Conservation (phyloP, 352 stramenopile species). For the Halophytophthora polymorphica region DNA sequence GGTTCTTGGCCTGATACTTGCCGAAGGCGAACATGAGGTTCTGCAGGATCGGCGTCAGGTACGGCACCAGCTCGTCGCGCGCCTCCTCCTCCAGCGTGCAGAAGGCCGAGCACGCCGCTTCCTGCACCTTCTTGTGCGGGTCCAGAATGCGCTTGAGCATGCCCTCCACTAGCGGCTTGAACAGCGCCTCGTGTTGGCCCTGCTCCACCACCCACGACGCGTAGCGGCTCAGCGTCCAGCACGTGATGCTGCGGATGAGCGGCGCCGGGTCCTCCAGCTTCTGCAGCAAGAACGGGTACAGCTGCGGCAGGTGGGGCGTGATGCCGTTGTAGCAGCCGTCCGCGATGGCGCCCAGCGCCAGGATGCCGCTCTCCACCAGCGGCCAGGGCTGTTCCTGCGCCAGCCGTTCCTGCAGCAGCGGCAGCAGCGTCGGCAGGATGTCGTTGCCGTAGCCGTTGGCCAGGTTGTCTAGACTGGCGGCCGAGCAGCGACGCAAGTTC, state of each 20-base stretch:
- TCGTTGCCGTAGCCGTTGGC: slow-evolving; percentile 90
- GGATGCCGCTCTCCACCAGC: slow-evolving; percentile 93
- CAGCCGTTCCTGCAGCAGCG: slow-evolving; percentile 90
- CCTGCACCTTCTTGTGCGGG: slow-evolving; percentile 94
- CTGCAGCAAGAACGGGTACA: slow-evolving; percentile 94
- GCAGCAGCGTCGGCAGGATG: slow-evolving; percentile 92
- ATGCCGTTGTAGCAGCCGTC: slow-evolving; percentile 94
- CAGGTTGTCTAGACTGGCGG: slow-evolving; percentile 94
- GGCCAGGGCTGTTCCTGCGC: slow-evolving; percentile 90
- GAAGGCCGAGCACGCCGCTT: slow-evolving; percentile 93
- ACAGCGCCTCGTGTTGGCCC: slow-evolving; percentile 73
- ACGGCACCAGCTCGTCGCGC: slow-evolving; percentile 90
- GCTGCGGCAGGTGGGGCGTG: slow-evolving; percentile 85
- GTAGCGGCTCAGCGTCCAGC: slow-evolving; percentile 94
- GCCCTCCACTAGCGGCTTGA: slow-evolving; percentile 78
- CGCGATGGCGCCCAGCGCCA: slow-evolving; percentile 94
- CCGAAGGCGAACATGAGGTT: slow-evolving; percentile 91
- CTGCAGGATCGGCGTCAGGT: slow-evolving; percentile 90
- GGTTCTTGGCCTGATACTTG: slow-evolving; percentile 93
- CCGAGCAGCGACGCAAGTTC: slow-evolving; percentile 94
- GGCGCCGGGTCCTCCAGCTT: slow-evolving; percentile 88
- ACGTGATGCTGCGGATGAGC: slow-evolving; percentile 92
- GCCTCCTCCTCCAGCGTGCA: slow-evolving; percentile 94
- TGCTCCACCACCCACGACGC: slow-evolving; percentile 91
- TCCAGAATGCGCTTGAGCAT: slow-evolving; percentile 90